A percentile compares a stretch with the other conserved stretches of the same genome.
These are phyloP conservation scores for Kregervanrija fluxuum DNA, from an alignment of 805 yeast species.

Conservation along the genomic window DNA sequence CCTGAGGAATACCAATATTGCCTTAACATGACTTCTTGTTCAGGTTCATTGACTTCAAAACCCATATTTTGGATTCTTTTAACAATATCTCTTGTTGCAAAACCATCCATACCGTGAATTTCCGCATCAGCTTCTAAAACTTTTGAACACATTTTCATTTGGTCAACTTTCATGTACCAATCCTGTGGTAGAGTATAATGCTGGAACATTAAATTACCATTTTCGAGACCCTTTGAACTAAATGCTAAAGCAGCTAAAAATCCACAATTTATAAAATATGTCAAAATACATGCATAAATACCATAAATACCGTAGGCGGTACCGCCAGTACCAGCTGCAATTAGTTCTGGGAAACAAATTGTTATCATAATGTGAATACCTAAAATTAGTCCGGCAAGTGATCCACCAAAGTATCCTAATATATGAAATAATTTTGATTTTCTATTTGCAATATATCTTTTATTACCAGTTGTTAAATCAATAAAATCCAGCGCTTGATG, in stretches of 20 bases:
- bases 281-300: conserved; percentile 39
- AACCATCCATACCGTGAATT: conserved; percentile 38
- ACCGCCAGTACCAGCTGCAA: conserved; percentile 28
- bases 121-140: conserved; percentile 60
- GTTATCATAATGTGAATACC: conserved; percentile 41
- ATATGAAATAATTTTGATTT: conserved; percentile 22
- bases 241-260: conserved; percentile 36
- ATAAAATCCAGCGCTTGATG: conserved; percentile 49
- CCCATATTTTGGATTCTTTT: conserved; percentile 29
- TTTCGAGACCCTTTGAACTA: conserved; percentile 40
- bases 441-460: conserved; percentile 36
- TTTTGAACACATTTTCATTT: conserved; percentile 57
- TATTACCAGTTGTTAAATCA: conserved; percentile 54
- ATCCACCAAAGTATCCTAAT: conserved; percentile 36
- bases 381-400: conserved; percentile 33
- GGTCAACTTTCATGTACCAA: conserved; percentile 62
- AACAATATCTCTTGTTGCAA: conserved; percentile 28
- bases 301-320: conserved; percentile 29
- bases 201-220: conserved; percentile 53
- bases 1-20: conserved; percentile 88
- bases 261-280: conserved; percentile 42
- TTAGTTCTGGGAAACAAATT: conserved; percentile 27
- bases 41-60: conserved; percentile 41
- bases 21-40: conserved; percentile 60
- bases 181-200: conserved; percentile 56